Conservation (phyloP, 495 filamentous ascomycete genomes). For the Bacidia rubella region DNA sequence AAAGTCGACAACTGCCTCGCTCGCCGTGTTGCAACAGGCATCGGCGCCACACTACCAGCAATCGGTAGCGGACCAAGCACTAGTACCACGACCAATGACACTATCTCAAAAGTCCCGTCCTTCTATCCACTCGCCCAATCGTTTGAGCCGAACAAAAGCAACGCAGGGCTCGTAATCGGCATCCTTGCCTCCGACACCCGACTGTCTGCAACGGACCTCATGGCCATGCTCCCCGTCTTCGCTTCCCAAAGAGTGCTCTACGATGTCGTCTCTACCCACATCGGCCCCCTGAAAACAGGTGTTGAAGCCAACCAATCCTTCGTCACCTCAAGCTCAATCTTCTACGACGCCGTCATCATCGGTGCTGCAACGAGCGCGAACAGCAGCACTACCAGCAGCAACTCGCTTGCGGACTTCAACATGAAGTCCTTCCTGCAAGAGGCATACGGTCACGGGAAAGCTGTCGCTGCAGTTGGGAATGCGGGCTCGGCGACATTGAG, state of each 20-base stretch:
- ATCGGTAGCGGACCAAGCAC: conserved; percentile 41
- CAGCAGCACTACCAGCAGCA: not conserved
- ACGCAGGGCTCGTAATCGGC: conserved; percentile 55
- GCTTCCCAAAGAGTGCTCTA: conserved; percentile 36
- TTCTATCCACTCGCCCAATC: conserved; percentile 27
- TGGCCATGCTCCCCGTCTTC: conserved; percentile 35
- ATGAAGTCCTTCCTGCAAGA: not conserved
- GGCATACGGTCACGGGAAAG: conserved; percentile 2
- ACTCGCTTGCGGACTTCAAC: not conserved
- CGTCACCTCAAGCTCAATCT: conserved; percentile 51
- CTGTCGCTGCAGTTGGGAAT: conserved; percentile 1
- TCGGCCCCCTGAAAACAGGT: conserved; percentile 39
- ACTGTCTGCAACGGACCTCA: conserved; percentile 30
- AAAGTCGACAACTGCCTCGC: conserved; percentile 56
- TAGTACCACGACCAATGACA: conserved; percentile 52
- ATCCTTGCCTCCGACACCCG: conserved; percentile 41
- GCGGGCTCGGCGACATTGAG: not conserved
- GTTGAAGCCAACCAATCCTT: conserved; percentile 51
- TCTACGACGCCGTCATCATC: conserved; percentile 58
- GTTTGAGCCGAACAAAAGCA: conserved; percentile 37
- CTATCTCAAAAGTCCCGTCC: conserved; percentile 46
- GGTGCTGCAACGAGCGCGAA: conserved; percentile 26
- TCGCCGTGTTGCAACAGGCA: conserved; percentile 45
- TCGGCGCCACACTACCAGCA: conserved; percentile 42
- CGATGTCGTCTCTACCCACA: conserved; percentile 38